Conservation (phyloP, 1,284 basidiomycete species). For the Dichomitus squalens region DNA sequence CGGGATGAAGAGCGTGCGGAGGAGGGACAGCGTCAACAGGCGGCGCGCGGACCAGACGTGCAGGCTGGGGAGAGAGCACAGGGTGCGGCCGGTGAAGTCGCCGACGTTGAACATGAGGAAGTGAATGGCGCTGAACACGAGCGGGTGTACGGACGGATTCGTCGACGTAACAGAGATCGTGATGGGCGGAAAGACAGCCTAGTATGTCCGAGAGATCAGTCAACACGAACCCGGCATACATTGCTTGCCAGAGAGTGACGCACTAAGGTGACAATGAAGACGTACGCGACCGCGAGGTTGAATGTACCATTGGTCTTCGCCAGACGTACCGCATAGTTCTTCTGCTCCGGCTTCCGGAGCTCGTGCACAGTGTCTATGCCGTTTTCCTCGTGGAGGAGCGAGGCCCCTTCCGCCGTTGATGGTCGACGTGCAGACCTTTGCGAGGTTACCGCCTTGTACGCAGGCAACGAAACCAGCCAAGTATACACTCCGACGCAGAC, state of each 20-base stretch:
- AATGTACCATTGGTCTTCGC: constrained; percentile 67
- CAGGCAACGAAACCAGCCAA: constrained; percentile 59
- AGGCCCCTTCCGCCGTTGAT: constrained; percentile 4
- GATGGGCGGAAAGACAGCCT: constrained; percentile 87
- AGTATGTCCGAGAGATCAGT: background rate
- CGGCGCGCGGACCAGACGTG: constrained; percentile 67
- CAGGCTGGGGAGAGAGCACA: constrained; percentile 68
- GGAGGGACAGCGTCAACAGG: constrained; percentile 64
- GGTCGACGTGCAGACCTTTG: constrained; percentile 36
- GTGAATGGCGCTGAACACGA: constrained; percentile 71
- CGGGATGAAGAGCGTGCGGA: constrained; percentile 80
- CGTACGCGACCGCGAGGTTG: constrained; percentile 75
- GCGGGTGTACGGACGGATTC: constrained; percentile 56
- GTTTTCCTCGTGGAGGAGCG: constrained; percentile 9
- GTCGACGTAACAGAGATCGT: constrained; percentile 75
- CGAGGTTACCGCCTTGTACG: constrained; percentile 53
- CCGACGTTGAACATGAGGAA: constrained; percentile 78
- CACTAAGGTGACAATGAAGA: constrained; percentile 82
- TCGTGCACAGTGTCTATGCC: constrained; percentile 6
- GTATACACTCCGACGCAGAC: constrained; percentile 51
- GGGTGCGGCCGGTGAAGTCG: constrained; percentile 77
- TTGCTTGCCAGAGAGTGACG: constrained; percentile 29
- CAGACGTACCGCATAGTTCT: constrained; percentile 48
- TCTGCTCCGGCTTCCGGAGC: constrained; percentile 20
- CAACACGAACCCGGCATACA: background rate